These are phyloP conservation scores for Volvox africanus DNA, from an alignment of 139 green algal genomes.

Conservation along the genomic window DNA sequence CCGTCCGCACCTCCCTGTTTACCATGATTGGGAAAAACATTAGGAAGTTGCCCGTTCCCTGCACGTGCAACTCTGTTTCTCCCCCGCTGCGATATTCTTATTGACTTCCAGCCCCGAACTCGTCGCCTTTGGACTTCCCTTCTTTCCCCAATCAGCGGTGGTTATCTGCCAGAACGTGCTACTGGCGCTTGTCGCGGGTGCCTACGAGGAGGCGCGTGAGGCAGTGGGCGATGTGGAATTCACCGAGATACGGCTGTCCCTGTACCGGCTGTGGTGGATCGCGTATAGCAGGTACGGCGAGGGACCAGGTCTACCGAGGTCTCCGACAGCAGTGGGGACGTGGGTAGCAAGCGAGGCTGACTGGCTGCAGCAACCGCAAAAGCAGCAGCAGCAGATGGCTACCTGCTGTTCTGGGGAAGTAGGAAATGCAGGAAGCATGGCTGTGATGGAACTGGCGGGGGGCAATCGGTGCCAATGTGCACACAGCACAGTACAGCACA, in stretches of 20 bases:
- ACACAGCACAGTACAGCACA: too few relatives aligned
- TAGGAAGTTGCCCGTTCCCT: not conserved
- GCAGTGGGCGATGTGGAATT: constrained; percentile 1
- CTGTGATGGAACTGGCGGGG: too few relatives aligned
- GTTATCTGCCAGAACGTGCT: constrained; percentile 22
- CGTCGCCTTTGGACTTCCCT: too few relatives aligned
- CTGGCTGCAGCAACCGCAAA: too few relatives aligned
- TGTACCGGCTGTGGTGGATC: constrained; percentile 31
- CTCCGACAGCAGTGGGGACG: too few relatives aligned
- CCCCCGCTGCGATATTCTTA: not conserved
- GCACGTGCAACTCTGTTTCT: not conserved
- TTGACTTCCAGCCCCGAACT: not conserved
- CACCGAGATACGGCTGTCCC: not conserved
- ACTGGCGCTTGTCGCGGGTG: not conserved
- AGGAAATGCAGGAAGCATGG: too few relatives aligned
- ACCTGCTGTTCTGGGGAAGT: too few relatives aligned
- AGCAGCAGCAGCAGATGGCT: too few relatives aligned
- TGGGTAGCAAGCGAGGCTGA: too few relatives aligned
- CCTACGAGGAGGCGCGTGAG: constrained; percentile 30
- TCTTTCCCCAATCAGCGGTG: not conserved
- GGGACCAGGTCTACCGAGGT: too few relatives aligned
- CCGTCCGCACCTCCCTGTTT: not conserved
- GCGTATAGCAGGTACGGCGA: not conserved
- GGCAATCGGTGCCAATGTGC: too few relatives aligned
- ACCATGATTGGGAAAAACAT: not conserved